Evolutionary conservation across 148 eudicot species (phyloP).

Genomic region (Heliamphora exappendiculata): DNA sequence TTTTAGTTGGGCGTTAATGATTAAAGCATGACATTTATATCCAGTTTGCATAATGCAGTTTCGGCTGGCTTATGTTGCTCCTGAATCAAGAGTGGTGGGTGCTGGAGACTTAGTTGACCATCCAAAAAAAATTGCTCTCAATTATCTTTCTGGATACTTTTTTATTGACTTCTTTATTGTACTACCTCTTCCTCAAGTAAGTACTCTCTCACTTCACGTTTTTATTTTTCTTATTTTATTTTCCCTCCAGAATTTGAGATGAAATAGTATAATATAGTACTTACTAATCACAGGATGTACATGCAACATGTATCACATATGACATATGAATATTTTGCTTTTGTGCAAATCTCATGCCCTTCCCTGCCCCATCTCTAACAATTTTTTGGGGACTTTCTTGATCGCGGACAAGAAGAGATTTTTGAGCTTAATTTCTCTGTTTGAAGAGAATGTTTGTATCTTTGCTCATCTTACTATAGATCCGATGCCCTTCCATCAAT

Average conservation of each 20-base stretch:
- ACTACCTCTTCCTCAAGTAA: slow-evolving; percentile 82
- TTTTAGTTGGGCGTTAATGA: neutral
- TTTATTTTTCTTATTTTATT: neutral
- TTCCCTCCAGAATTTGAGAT: neutral
- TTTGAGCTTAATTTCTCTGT: neutral
- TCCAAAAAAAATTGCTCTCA: slow-evolving; percentile 54
- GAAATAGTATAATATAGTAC: neutral
- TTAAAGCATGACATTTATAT: neutral
- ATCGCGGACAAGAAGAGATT: neutral
- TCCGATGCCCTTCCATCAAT: neutral
- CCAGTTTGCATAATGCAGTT: slow-evolving; percentile 38
- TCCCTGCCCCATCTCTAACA: neutral
- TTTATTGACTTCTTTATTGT: slow-evolving; percentile 52
- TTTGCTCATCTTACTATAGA: neutral
- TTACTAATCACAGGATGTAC: neutral
- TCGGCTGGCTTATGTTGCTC: slow-evolving; percentile 73
- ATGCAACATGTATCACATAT: neutral
- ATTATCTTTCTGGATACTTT: slow-evolving; percentile 63
- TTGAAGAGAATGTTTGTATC: neutral
- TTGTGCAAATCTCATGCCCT: neutral
- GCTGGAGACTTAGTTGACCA: slow-evolving; percentile 77
- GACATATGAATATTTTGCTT: neutral
- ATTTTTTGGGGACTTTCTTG: neutral
- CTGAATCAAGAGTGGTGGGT: slow-evolving; percentile 76
- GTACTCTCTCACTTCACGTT: neutral